Evolutionary conservation across 495 filamentous ascomycete genomes (phyloP), one percentile per base, ranked within the genome.

Genomic region (Tuber melanosporum): DNA sequence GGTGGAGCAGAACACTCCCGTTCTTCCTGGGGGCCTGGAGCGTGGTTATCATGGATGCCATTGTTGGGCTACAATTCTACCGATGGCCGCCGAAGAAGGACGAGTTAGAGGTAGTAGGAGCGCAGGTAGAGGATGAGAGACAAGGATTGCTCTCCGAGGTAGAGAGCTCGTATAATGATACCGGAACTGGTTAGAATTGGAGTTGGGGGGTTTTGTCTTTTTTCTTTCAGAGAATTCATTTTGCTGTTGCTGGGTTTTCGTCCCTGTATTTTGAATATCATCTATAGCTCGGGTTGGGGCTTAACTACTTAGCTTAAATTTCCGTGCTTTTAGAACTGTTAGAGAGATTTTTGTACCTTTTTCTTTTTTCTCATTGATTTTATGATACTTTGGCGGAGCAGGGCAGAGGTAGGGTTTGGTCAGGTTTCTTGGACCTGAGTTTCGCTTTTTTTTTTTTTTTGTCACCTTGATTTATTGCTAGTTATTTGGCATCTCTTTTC

Each of bases 11-110:
- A 5, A 87, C 90, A 4, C 81, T 87, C n/a, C 91, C 91, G 1
- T 93, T 93, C 82, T 93, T 90, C 83, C 85, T 93, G 2, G 91
- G 91, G 17, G 91, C 91, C 3, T 90, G 90, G 36, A 91, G 91
- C 14, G 91, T 93, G 41, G 84, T 93, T 19, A 86, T 85, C 14
- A 82, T 92, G 76, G 91, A 93, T 85, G 90, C 88, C 0, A 88
- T 86, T 32, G 88, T 93, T 79, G 91, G 89, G 0, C 81, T 91
- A 72, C 91, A 93, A 78, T 93, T 80, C 66, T 79, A 72, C 41
- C 46, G 75, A 22, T 80, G 78, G 78, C 77, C 73, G 15, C 15
- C 57, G 39, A 26, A n/a, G 9, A 43, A 42, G 26, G 77, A 43
- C 46, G 52, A 80, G 36, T 71, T 66, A 14, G 69, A 72, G 19